A percentile compares a stretch with the other conserved stretches of the same genome.
phyloP scores from a whole-genome alignment of 2,329 filamentous ascomycete species.

The Aspergillus pseudoglaucus region DNA sequence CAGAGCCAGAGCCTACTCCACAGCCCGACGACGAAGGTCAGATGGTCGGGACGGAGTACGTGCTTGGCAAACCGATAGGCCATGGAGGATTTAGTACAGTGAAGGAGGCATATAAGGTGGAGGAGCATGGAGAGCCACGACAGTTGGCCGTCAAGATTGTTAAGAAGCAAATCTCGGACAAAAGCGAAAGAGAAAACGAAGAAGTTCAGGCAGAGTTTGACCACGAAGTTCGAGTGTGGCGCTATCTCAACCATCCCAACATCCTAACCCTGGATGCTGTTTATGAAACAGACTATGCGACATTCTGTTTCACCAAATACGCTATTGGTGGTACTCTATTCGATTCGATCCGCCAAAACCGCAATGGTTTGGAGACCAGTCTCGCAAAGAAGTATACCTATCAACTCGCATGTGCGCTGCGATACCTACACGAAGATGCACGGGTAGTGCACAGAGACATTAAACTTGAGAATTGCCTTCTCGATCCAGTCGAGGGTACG shows the following conservation, averaged over 20 bases:
- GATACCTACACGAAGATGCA: constrained; percentile 63
- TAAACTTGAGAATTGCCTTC: constrained; percentile 62
- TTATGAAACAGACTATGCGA: constrained; percentile 62
- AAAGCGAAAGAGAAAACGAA: constrained; percentile 57
- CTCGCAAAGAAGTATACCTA: constrained; percentile 56
- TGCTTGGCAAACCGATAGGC: constrained; percentile 61
- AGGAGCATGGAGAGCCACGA: constrained; percentile 49
- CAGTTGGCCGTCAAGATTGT: constrained; percentile 60
- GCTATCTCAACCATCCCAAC: constrained; percentile 56
- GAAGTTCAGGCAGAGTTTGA: constrained; percentile 61
- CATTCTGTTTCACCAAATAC: constrained; percentile 61
- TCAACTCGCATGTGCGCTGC: constrained; percentile 57
- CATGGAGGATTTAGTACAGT: constrained; percentile 61
- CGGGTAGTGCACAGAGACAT: constrained; percentile 61
- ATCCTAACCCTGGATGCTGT: constrained; percentile 58
- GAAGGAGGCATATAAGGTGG: constrained; percentile 60
- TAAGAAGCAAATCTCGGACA: constrained; percentile 51
- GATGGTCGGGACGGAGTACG: constrained; percentile 59
- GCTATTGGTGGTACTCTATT: constrained; percentile 60
- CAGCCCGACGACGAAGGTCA: constrained; percentile 63
- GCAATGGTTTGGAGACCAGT: constrained; percentile 45
- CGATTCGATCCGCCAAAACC: constrained; percentile 53
- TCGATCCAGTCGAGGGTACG: constrained; percentile 48
- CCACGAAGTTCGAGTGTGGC: constrained; percentile 63
- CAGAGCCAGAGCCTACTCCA: constrained; percentile 33